Evolutionary conservation across 2,329 filamentous ascomycete species (phyloP).

Genomic region (Cytospora schulzeri): DNA sequence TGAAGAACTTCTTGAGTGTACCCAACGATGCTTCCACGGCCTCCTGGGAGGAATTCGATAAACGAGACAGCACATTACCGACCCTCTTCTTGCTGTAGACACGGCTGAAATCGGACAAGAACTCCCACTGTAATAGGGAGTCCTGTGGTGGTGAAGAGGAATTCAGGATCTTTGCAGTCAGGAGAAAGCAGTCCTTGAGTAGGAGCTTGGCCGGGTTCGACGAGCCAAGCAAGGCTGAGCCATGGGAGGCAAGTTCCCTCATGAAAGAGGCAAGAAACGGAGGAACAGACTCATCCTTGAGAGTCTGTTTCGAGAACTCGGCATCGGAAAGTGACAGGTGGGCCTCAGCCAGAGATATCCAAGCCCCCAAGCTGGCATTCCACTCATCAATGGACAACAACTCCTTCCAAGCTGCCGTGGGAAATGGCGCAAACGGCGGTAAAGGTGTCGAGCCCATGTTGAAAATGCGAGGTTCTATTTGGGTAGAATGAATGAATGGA

Average conservation of each 20-base stretch:
- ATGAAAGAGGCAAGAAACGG: slow-evolving; percentile 70
- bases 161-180: slow-evolving; percentile 60
- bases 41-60: slow-evolving; percentile 56
- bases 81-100: slow-evolving; percentile 67
- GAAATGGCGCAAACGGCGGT: slow-evolving; percentile 78
- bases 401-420: slow-evolving; percentile 66
- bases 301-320: slow-evolving; percentile 54
- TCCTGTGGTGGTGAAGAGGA: slow-evolving; percentile 44
- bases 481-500: neutral
- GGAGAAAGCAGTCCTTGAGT: slow-evolving; percentile 64
- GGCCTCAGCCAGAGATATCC: slow-evolving; percentile 67
- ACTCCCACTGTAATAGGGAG: slow-evolving; percentile 62
- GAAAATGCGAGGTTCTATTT: neutral
- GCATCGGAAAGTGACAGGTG: slow-evolving; percentile 62
- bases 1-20: slow-evolving; percentile 62
- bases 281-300: slow-evolving; percentile 59
- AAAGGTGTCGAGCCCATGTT: slow-evolving; percentile 48
- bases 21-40: slow-evolving; percentile 58
- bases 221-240: slow-evolving; percentile 39
- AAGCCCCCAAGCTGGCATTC: slow-evolving; percentile 75
- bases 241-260: slow-evolving; percentile 51
- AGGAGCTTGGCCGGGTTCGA: slow-evolving; percentile 48
- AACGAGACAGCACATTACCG: slow-evolving; percentile 48
- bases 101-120: slow-evolving; percentile 69
- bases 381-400: slow-evolving; percentile 72